phyloP scores from a whole-genome alignment of 2,329 filamentous ascomycete species.

The Coniochaeta sp. region DNA sequence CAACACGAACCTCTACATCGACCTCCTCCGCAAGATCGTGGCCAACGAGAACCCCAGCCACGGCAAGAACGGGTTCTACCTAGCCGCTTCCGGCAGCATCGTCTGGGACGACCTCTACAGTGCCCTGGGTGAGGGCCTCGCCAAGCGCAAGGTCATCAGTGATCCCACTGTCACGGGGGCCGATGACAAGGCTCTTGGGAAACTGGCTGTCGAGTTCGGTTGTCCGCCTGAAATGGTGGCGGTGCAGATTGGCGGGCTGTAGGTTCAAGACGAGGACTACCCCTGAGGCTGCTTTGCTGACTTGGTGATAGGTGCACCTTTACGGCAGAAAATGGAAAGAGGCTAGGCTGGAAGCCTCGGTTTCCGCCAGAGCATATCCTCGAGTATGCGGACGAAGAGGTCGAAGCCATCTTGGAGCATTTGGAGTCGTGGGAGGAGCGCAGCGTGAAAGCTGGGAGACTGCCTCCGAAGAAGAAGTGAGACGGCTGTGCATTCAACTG shows the following conservation, averaged over 20 bases:
- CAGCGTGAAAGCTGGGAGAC: too few species aligned
- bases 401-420: slow-evolving; percentile 29
- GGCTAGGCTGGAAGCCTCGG: slow-evolving; percentile 38
- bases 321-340: slow-evolving; percentile 29
- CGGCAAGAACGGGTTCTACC: slow-evolving; percentile 40
- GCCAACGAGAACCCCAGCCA: slow-evolving; percentile 24
- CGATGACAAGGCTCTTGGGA: slow-evolving; percentile 24
- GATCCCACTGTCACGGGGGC: slow-evolving; percentile 27
- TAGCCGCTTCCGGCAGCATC: slow-evolving; percentile 40
- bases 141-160: slow-evolving; percentile 29
- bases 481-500: too few species aligned
- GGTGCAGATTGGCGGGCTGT: slow-evolving; percentile 35
- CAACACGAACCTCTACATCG: slow-evolving; percentile 36
- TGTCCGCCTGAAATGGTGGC: slow-evolving; percentile 27
- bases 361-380: slow-evolving; percentile 37
- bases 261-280: slow-evolving; percentile 11
- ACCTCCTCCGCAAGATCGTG: slow-evolving; percentile 37
- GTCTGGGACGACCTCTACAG: slow-evolving; percentile 44
- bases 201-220: slow-evolving; percentile 33
- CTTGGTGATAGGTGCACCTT: slow-evolving; percentile 31
- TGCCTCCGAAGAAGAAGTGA: too few species aligned
- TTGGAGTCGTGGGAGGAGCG: not conserved
- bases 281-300: not conserved
- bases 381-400: slow-evolving; percentile 36
- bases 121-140: slow-evolving; percentile 33